Percentiles rank a stretch among this genome's conserved stretches.
phyloP scores from a whole-genome alignment of 2,329 filamentous ascomycete genomes.

The Pezicula neosporulosa region DNA sequence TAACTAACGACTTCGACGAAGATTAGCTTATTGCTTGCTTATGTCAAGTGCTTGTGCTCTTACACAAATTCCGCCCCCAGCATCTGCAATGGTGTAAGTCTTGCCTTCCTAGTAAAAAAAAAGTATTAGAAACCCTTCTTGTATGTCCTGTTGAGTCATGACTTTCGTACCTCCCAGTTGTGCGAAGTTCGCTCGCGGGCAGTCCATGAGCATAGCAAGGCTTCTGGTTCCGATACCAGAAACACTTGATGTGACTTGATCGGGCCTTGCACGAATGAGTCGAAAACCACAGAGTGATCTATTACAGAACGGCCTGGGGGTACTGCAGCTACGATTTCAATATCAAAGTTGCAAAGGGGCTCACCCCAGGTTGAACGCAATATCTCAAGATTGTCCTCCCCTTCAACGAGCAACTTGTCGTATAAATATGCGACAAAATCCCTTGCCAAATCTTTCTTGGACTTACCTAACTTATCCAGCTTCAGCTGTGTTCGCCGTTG shows the following conservation, averaged over 20 bases:
- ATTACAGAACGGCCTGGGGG: constrained; percentile 11
- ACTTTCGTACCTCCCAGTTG: constrained; percentile 2
- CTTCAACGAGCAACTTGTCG: too few relatives aligned
- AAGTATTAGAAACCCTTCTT: not conserved
- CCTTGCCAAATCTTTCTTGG: too few relatives aligned
- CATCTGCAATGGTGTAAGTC: constrained; percentile 7
- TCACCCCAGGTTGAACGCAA: too few relatives aligned
- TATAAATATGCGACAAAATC: too few relatives aligned
- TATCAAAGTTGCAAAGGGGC: not conserved
- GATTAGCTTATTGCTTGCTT: not conserved
- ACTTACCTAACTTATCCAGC: too few relatives aligned
- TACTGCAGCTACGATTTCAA: constrained; percentile 10
- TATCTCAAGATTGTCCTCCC: too few relatives aligned
- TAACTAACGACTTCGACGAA: constrained; percentile 6
- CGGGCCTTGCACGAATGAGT: constrained; percentile 9
- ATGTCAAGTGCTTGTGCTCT: not conserved
- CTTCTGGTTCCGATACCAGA: constrained; percentile 10
- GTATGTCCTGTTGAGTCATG: not conserved
- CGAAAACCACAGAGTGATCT: constrained; percentile 6
- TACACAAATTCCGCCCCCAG: constrained; percentile 12
- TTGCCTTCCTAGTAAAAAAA: constrained; percentile 3
- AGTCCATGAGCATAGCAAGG: constrained; percentile 11
- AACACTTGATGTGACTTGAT: constrained; percentile 5
- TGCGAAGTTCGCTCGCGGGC: not conserved
- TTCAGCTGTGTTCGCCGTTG: too few relatives aligned